phyloP scores from a whole-genome alignment of 2,329 filamentous ascomycete species.

The Myriosclerotinia curreyana region DNA sequence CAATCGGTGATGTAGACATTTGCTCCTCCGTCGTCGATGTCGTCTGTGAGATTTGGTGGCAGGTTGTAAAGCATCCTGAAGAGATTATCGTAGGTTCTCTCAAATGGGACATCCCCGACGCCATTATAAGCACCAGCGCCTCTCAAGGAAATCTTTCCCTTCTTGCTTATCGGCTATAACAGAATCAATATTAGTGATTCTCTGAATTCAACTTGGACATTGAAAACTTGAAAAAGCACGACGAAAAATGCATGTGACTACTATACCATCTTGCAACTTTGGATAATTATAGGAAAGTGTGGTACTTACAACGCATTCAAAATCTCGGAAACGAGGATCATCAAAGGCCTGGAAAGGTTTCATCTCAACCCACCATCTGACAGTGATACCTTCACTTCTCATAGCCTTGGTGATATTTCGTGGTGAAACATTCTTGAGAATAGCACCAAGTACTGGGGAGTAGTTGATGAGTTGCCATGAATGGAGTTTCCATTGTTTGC shows the following conservation, averaged over 20 bases:
- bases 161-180: slow-evolving; percentile 19
- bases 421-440: slow-evolving; percentile 21
- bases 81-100: slow-evolving; percentile 36
- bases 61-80: slow-evolving; percentile 33
- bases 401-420: slow-evolving; percentile 26
- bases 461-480: slow-evolving; percentile 27
- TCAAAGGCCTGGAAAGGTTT: slow-evolving; percentile 8
- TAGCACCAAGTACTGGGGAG: slow-evolving; percentile 24
- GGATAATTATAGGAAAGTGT: not conserved
- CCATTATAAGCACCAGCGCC: slow-evolving; percentile 24
- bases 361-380: slow-evolving; percentile 33
- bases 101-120: slow-evolving; percentile 23
- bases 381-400: slow-evolving; percentile 22
- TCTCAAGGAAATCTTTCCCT: not conserved
- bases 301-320: slow-evolving; percentile 32
- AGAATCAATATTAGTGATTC: not conserved
- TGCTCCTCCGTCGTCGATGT: slow-evolving; percentile 21
- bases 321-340: slow-evolving; percentile 30
- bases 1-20: slow-evolving; percentile 27
- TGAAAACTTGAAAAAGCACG: not conserved
- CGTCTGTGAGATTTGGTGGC: slow-evolving; percentile 24
- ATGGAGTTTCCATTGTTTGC: slow-evolving; percentile 34
- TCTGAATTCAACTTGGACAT: not conserved
- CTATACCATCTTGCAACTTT: not conserved
- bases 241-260: not conserved